Base-by-base conservation (phyloP, 768 basidiomycete species). In the Terana coerulea region DNA sequence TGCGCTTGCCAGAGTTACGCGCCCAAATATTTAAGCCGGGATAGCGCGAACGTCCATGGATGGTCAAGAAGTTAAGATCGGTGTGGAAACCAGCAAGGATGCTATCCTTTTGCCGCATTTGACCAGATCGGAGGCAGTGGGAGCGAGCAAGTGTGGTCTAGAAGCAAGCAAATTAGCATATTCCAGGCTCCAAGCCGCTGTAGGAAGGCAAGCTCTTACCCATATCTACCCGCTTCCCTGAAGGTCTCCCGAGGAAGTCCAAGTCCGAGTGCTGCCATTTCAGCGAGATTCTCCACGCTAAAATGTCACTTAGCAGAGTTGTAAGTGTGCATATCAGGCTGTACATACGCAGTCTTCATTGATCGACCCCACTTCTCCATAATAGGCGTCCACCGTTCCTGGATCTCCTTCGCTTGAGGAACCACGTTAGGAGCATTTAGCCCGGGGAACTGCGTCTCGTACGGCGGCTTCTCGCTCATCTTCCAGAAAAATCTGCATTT, bases 401-500 rank as follows among this genome's bases (percentile, higher is more conserved):
- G 76, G 51, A 97, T 72, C 4, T 61, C 61, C 21, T 71, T 68
- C 4, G 83, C 81, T 49, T 77, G 70, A 0, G 95, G 95, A 1
- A 89, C 74, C 19, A 98, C 85, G 63, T 97, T 98, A 2, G 83
- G 74, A 12, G 90, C 85, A 59, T 91, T 89, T 49, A 92, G 68
- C 0, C 72, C 76, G 0, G 91, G 90, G 63, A 85, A 97, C 47
- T 77, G 73, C 0, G 90, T 91, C 59, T 84, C 71, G 57, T 92
- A 91, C 3, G 90, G 88, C 1, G 88, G 88, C 12, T 69, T 70
- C 51, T 80, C 77, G 55, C 75, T 75, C 89, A 92, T 91, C 62
- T 77, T 87, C 84, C 88, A 92, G 70, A 93, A 93, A 73, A 92
- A 97, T 55, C 95, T 79, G 65, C 91, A 95, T 68, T 98, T 98